Conservation (phyloP, 2,329 filamentous ascomycete species). For the Hymenoscyphus infarciens region DNA sequence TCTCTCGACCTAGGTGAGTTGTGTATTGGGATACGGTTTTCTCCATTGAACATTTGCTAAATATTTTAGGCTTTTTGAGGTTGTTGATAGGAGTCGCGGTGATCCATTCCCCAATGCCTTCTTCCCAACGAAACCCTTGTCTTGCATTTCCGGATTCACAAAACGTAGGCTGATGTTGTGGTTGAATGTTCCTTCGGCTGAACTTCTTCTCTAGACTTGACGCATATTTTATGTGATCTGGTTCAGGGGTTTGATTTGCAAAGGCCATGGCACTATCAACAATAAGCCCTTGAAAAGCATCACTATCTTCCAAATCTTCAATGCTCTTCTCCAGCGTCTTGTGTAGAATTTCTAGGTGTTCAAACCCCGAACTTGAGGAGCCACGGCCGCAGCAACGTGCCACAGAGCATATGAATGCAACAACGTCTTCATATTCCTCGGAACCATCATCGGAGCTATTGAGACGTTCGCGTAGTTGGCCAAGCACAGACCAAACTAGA, state of each 20-base stretch:
- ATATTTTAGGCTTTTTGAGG: slow-evolving; percentile 14
- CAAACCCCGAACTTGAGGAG: slow-evolving; percentile 35
- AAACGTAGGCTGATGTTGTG: slow-evolving; percentile 4
- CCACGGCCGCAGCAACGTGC: slow-evolving; percentile 47
- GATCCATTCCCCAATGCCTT: slow-evolving; percentile 55
- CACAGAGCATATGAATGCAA: slow-evolving; percentile 43
- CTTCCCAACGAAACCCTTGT: slow-evolving; percentile 48
- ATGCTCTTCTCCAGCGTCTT: slow-evolving; percentile 19
- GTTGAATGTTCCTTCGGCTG: slow-evolving; percentile 10
- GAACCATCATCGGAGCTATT: background rate
- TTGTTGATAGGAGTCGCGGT: slow-evolving; percentile 42
- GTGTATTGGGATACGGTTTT: background rate
- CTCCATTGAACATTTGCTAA: background rate
- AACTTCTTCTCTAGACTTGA: slow-evolving; percentile 26
- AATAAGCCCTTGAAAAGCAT: slow-evolving; percentile 29
- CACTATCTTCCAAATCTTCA: slow-evolving; percentile 8
- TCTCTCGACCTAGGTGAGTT: background rate
- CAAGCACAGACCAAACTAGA: slow-evolving; percentile 14
- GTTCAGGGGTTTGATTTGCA: slow-evolving; percentile 30
- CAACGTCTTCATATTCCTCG: slow-evolving; percentile 20
- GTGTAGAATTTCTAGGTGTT: slow-evolving; percentile 39
- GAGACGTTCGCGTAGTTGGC: slow-evolving; percentile 12
- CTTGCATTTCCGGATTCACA: slow-evolving; percentile 11
- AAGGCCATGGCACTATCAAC: slow-evolving; percentile 35
- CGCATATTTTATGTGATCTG: slow-evolving; percentile 33